Percentiles rank a stretch among this genome's conserved stretches.
Conservation (phyloP, 2,329 filamentous ascomycete genomes). For the Capronia epimyces region DNA sequence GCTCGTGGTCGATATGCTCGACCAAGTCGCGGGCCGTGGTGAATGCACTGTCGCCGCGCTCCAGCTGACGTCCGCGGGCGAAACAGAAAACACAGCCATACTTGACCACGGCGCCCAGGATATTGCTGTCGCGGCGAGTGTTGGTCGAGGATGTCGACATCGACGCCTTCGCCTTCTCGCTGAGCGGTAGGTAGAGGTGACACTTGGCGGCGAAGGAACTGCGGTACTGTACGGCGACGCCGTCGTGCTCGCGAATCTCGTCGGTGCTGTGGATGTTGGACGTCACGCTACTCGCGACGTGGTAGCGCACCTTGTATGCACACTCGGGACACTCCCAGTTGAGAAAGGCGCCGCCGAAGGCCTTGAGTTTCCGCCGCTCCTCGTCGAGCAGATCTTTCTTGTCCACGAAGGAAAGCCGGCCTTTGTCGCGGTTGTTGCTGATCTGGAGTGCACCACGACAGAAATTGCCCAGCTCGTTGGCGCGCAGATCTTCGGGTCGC, state of each 20-base stretch:
- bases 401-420: constrained; percentile 21
- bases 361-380: constrained; percentile 17
- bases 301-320: constrained; percentile 26
- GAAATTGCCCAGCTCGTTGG: constrained; percentile 22
- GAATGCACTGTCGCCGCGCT: constrained; percentile 16
- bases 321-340: constrained; percentile 29
- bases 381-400: constrained; percentile 21
- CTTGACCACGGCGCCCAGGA: background rate
- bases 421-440: constrained; percentile 26
- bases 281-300: constrained; percentile 21
- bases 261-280: constrained; percentile 26
- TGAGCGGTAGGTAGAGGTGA: constrained; percentile 23
- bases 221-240: constrained; percentile 23
- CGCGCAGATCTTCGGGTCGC: constrained; percentile 19
- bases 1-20: constrained; percentile 22
- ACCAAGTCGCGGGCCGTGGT: constrained; percentile 18
- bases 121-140: background rate
- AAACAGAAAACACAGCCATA: constrained; percentile 30
- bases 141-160: background rate
- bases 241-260: constrained; percentile 24
- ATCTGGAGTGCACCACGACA: constrained; percentile 28
- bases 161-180: constrained; percentile 6
- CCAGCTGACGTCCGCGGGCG: constrained; percentile 19
- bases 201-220: constrained; percentile 24
- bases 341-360: constrained; percentile 24